Evolutionary conservation across 805 yeast genomes (phyloP).

Genomic region (Candida rishiriensis): DNA sequence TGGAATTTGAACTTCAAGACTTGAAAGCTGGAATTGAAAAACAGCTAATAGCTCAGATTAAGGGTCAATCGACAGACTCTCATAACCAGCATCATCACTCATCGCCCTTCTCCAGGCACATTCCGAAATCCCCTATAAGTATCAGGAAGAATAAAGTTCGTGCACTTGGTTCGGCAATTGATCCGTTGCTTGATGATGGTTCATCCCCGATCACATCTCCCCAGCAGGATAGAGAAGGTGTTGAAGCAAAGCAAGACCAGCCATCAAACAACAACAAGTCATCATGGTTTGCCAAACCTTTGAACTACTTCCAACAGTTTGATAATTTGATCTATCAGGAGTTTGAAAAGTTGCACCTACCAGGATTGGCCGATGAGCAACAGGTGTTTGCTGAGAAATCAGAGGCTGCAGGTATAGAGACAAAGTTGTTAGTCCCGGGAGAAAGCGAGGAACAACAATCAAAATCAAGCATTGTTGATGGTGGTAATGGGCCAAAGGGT

Average conservation of each 20-base stretch:
- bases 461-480: background rate
- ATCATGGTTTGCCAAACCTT: slow-evolving; percentile 44
- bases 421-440: too few species aligned
- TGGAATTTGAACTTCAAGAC: slow-evolving; percentile 46
- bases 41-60: slow-evolving; percentile 40
- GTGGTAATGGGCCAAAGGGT: background rate
- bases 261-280: slow-evolving; percentile 28
- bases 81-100: background rate
- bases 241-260: slow-evolving; percentile 20
- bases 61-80: slow-evolving; percentile 3
- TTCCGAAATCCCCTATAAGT: slow-evolving; percentile 19
- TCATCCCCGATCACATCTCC: slow-evolving; percentile 11
- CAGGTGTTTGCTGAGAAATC: background rate
- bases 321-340: slow-evolving; percentile 65
- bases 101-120: slow-evolving; percentile 10
- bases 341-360: slow-evolving; percentile 48
- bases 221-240: slow-evolving; percentile 1
- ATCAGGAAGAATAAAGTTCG: slow-evolving; percentile 11
- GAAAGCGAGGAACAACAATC: slow-evolving; percentile 1
- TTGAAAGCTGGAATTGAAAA: slow-evolving; percentile 45
- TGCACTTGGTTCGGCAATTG: slow-evolving; percentile 11
- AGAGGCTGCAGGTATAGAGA: background rate
- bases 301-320: slow-evolving; percentile 59
- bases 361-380: slow-evolving; percentile 24
- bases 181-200: slow-evolving; percentile 20